Percentiles rank a stretch among this genome's conserved stretches.
Conservation (phyloP, 345 rosid genomes). For the Salix caprea region DNA sequence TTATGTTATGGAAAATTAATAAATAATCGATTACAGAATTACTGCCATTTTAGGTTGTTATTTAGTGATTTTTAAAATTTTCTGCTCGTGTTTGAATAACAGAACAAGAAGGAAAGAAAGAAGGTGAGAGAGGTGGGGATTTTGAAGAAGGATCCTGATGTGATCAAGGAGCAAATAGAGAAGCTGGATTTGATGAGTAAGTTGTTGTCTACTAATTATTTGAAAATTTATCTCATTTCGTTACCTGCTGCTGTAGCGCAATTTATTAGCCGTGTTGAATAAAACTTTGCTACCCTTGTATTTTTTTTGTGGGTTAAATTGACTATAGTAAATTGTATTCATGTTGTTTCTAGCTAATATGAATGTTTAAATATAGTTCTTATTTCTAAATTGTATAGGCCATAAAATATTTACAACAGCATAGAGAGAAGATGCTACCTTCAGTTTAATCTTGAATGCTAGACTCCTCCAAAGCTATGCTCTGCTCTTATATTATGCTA, state of each 20-base stretch:
- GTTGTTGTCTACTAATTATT: conserved; percentile 21
- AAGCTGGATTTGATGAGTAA: conserved; percentile 91
- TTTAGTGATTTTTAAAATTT: neutral
- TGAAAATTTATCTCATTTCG: neutral
- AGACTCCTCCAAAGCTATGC: neutral
- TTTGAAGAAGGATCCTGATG: conserved; percentile 94
- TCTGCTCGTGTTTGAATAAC: conserved; percentile 19
- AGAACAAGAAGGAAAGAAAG: conserved; percentile 97
- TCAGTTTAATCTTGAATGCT: neutral
- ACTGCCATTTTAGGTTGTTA: neutral
- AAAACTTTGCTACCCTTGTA: neutral
- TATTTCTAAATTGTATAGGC: neutral
- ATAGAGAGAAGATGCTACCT: neutral
- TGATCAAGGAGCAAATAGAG: conserved; percentile 80
- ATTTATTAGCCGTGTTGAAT: neutral
- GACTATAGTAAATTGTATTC: neutral
- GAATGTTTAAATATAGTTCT: neutral
- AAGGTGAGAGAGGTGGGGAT: conserved; percentile 99
- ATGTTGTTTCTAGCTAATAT: neutral
- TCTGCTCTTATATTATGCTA: neutral
- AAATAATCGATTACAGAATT: neutral
- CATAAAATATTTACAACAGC: neutral
- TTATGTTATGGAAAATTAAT: neutral
- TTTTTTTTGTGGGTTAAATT: neutral
- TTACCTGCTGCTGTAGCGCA: neutral